A percentile compares a stretch with the other conserved stretches of the same genome.
phyloP scores from a whole-genome alignment of 139 green algal genomes.

The Coccomyxa sp. region DNA sequence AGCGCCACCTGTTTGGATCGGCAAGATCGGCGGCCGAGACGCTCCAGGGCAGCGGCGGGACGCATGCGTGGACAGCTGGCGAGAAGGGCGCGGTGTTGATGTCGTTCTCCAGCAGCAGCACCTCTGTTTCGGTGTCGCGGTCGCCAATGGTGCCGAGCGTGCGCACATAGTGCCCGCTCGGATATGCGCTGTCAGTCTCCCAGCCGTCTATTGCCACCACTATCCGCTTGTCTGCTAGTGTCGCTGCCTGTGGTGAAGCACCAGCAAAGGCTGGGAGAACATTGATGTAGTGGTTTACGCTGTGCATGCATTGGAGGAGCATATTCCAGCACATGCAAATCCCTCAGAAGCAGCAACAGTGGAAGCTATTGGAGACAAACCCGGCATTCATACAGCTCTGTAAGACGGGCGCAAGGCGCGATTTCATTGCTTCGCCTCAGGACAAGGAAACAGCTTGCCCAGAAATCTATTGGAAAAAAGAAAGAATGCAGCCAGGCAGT shows the following conservation, averaged over 20 bases:
- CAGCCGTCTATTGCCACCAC: slow-evolving; percentile 81
- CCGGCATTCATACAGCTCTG: too few species aligned
- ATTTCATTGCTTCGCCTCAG: too few species aligned
- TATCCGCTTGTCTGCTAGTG: slow-evolving; percentile 79
- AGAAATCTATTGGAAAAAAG: too few species aligned
- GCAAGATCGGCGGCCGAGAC: slow-evolving; percentile 49
- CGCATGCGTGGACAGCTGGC: slow-evolving; percentile 86
- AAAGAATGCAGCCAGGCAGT: neutral
- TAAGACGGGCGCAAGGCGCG: too few species aligned
- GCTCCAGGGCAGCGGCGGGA: slow-evolving; percentile 88
- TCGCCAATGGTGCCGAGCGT: slow-evolving; percentile 79
- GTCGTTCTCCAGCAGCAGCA: slow-evolving; percentile 86
- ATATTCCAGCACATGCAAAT: too few species aligned
- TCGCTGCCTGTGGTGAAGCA: slow-evolving; percentile 41
- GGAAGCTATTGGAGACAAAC: too few species aligned
- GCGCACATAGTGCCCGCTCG: slow-evolving; percentile 75
- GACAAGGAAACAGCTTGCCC: too few species aligned
- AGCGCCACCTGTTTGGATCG: slow-evolving; percentile 36
- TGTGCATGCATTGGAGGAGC: too few species aligned
- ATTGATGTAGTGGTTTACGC: too few species aligned
- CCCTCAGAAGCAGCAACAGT: too few species aligned
- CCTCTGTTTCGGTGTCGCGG: slow-evolving; percentile 78
- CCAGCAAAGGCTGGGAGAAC: too few species aligned
- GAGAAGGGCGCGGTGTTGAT: slow-evolving; percentile 85
- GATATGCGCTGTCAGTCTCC: slow-evolving; percentile 63